Evolutionary conservation across 768 basidiomycete genomes (phyloP), one percentile per base, ranked within the genome.

Genomic region (Mycena floridula): DNA sequence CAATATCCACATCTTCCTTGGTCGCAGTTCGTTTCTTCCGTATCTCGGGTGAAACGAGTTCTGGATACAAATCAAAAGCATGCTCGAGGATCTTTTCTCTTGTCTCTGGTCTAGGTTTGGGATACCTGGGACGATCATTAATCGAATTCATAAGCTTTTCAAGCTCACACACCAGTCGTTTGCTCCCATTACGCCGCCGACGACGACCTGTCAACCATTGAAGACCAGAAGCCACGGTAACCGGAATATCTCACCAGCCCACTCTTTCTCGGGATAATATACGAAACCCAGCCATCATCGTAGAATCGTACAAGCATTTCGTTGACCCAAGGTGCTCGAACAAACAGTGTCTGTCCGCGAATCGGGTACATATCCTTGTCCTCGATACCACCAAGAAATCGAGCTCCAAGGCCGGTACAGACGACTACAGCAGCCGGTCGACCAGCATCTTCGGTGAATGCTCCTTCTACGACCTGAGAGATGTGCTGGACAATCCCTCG

Each of bases 291-390:
- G 24, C 43, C 56, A 37, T 58, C 32, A 7, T 18, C 18, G 32
- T 35, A 18, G 15, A 35, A 15, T 18, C 18, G 13, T 18, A 35
- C 32, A 13, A 13, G 18, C 32, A 35, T 35, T 13, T 35, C 32
- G 13, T 35, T 35, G 15, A 4, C 45, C 48, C 7, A 40, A 44
- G 28, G 56, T 61, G n/a, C 64, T 40, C 6, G n/a, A n/a, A n/a
- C n/a, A n/a, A n/a, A n/a, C n/a, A n/a, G n/a, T n/a, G 88, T 84
- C 64, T 95, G 93, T 7, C 92, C 92, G 36, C 90, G 73, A 50
- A 92, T 76, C 1, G 92, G 89, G 57, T 77, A 80, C 20, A 92
- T 65, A 21, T 65, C 67, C 46, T 71, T 70, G 59, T 96, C 93
- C 55, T 92, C 82, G 2, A 94, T 79, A 5, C 91, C 92, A 11